These are phyloP conservation scores for Cyberlindnera mississippiensis DNA, from an alignment of 805 yeast species.

Conservation along the genomic window DNA sequence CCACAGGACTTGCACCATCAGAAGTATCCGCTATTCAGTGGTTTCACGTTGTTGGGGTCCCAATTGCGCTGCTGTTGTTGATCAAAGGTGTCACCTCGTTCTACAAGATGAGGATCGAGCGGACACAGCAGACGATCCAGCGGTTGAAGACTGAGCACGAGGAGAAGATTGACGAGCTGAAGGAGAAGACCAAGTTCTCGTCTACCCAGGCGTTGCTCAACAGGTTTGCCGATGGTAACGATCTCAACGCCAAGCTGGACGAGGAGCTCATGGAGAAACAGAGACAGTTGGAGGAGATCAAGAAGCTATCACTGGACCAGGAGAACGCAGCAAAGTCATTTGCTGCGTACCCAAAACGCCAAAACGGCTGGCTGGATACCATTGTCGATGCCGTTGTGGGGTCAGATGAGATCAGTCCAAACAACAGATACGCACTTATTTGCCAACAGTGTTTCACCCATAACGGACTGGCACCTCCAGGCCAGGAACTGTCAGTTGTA, in stretches of 20 bases:
- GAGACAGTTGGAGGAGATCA: constrained; percentile 34
- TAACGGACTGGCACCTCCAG: constrained; percentile 81
- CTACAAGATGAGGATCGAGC: constrained; percentile 9
- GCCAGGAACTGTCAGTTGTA: constrained; percentile 46
- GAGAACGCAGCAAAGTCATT: constrained; percentile 2
- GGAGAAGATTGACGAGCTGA: constrained; percentile 60
- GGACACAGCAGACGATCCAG: constrained; percentile 23
- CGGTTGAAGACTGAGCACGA: constrained; percentile 43
- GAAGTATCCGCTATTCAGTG: constrained; percentile 1
- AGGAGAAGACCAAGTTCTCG: constrained; percentile 68
- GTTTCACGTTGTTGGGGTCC: neutral
- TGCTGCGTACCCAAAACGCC: constrained; percentile 4
- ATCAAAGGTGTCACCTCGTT: constrained; percentile 1
- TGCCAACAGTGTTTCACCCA: constrained; percentile 64
- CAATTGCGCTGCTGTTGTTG: constrained; percentile 2
- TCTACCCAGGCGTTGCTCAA: constrained; percentile 70
- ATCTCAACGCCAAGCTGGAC: constrained; percentile 40
- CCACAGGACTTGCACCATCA: neutral
- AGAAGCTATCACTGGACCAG: constrained; percentile 29
- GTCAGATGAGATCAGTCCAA: constrained; percentile 58
- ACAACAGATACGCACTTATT: constrained; percentile 64
- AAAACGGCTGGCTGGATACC: constrained; percentile 30
- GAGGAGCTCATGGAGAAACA: constrained; percentile 39
- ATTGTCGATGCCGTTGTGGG: constrained; percentile 47
- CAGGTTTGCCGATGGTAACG: constrained; percentile 55